Conservation (phyloP, 345 rosid species). For the Dovyalis caffra region DNA sequence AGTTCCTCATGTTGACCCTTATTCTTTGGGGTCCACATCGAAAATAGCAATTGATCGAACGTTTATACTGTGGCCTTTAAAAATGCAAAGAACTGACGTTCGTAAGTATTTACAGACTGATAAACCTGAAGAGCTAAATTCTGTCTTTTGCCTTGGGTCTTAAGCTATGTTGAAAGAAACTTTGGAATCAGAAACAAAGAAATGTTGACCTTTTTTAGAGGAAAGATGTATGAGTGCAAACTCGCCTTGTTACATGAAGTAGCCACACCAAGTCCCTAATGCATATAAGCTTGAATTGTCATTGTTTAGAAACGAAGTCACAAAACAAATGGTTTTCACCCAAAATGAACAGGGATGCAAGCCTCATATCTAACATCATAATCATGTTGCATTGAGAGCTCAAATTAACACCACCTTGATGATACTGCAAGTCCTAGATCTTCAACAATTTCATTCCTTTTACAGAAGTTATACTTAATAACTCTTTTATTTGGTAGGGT, state of each 20-base stretch:
- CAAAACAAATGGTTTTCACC: no score
- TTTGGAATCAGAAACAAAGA: neutral
- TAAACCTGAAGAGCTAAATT: neutral
- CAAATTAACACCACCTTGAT: neutral
- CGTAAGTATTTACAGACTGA: neutral
- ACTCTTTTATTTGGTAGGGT: conserved; percentile 38
- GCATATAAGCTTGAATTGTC: no score
- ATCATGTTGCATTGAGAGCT: no score
- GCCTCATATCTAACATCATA: no score
- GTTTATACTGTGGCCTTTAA: neutral
- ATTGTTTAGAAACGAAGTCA: no score
- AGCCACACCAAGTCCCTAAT: neutral
- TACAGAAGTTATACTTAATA: conserved; percentile 21
- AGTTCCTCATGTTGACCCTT: conserved; percentile 8
- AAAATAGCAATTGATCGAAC: neutral
- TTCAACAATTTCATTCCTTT: conserved; percentile 8
- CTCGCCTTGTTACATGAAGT: neutral
- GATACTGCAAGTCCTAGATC: conserved; percentile 1
- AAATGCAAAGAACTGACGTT: neutral
- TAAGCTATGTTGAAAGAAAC: neutral
- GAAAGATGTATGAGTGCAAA: neutral
- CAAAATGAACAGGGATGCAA: no score
- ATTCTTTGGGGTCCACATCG: neutral
- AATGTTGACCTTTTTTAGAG: neutral
- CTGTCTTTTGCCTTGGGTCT: no score